Conservation (phyloP, 306 rosid species). For the Pyrus bretschneideri region DNA sequence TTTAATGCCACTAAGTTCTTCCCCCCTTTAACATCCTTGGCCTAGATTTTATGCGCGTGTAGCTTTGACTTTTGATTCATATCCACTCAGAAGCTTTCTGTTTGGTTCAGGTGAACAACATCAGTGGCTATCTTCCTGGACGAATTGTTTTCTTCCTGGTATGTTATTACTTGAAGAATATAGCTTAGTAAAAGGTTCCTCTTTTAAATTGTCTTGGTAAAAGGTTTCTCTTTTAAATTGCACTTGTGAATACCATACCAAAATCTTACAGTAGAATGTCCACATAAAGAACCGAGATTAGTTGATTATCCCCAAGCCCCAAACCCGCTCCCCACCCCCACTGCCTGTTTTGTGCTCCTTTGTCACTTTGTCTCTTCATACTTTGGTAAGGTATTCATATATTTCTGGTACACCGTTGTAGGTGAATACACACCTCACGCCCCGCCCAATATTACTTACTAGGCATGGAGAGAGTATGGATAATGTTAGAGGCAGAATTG, state of each 20-base stretch:
- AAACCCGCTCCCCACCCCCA: background rate
- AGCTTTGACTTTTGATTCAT: slow-evolving; percentile 12
- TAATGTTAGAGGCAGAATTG: slow-evolving; percentile 92
- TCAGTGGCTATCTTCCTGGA: slow-evolving; percentile 99
- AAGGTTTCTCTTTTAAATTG: background rate
- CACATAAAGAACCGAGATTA: background rate
- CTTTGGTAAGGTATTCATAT: background rate
- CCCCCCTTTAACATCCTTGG: background rate
- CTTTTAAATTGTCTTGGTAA: background rate
- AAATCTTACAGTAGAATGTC: background rate
- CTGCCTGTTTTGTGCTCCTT: background rate
- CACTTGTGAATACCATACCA: background rate
- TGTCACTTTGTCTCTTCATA: background rate
- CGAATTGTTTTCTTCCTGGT: slow-evolving; percentile 97
- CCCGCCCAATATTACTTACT: slow-evolving; percentile 96
- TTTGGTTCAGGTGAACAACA: slow-evolving; percentile 82
- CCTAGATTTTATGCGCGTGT: background rate
- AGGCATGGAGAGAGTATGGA: slow-evolving; percentile 98
- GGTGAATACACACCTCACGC: slow-evolving; percentile 98
- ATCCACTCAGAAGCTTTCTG: background rate
- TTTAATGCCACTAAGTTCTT: background rate
- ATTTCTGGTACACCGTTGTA: slow-evolving; percentile 18
- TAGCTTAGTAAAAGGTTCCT: background rate
- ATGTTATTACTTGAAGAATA: slow-evolving; percentile 28
- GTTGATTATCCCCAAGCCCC: background rate